Conservation (phyloP, 2,329 filamentous ascomycete genomes). For the Parafenestella ontariensis region DNA sequence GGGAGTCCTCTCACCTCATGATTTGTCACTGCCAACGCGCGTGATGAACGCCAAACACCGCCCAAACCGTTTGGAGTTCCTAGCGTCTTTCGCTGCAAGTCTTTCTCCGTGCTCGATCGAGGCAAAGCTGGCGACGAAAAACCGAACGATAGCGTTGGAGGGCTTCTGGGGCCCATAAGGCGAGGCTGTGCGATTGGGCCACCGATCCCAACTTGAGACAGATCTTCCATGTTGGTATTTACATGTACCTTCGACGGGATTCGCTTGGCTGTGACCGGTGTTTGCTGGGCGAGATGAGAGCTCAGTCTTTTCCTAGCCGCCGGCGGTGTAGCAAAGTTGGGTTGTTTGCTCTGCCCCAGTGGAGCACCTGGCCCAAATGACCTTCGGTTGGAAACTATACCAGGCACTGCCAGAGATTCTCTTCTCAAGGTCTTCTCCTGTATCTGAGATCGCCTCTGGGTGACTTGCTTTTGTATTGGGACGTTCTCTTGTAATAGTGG, state of each 20-base stretch:
- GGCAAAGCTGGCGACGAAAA: constrained; percentile 11
- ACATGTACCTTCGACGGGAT: constrained; percentile 11
- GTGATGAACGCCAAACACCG: constrained; percentile 30
- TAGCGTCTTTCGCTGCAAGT: constrained; percentile 27
- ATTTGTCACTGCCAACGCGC: constrained; percentile 23
- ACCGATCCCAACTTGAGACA: constrained; percentile 1
- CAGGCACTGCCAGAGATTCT: constrained; percentile 25
- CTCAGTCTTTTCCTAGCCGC: constrained; percentile 24
- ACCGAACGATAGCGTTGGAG: constrained; percentile 18
- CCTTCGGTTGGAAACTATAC: constrained; percentile 17
- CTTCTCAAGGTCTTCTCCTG: constrained; percentile 26
- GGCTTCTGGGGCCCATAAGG: constrained; percentile 22
- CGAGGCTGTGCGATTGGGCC: constrained; percentile 15
- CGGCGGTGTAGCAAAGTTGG: constrained; percentile 19
- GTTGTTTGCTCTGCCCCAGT: constrained; percentile 23
- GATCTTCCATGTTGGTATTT: neutral
- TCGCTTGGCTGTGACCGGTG: constrained; percentile 29
- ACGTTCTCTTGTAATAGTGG: constrained; percentile 30
- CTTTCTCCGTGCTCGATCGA: constrained; percentile 21
- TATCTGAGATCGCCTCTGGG: constrained; percentile 24
- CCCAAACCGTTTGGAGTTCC: constrained; percentile 28
- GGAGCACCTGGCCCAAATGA: constrained; percentile 20
- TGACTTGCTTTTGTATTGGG: constrained; percentile 20
- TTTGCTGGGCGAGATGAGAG: constrained; percentile 22
- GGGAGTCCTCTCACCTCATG: constrained; percentile 45